Percentiles rank a stretch among this genome's conserved stretches.
These are phyloP conservation scores for Phytophthora fragariae DNA, from an alignment of 352 stramenopile species.

Conservation along the genomic window DNA sequence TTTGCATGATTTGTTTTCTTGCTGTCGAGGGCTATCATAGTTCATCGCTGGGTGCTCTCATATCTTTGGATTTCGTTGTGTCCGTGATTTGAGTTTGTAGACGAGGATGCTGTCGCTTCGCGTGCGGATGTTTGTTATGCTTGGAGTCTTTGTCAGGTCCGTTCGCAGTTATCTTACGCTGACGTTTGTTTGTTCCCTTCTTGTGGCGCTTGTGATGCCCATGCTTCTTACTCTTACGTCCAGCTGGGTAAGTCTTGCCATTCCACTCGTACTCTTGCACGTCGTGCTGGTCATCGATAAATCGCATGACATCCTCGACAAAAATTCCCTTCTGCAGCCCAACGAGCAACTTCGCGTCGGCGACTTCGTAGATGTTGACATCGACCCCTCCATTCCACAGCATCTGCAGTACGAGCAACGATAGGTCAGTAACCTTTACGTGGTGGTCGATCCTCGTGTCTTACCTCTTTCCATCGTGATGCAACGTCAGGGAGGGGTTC, in stretches of 20 bases:
- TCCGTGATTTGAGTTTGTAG: slow-evolving; percentile 5
- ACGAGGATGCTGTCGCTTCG: slow-evolving; percentile 1
- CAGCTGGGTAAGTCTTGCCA: slow-evolving; percentile 42
- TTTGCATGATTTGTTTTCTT: slow-evolving; percentile 1
- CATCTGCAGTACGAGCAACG: slow-evolving; percentile 45
- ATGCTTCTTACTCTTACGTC: slow-evolving; percentile 9
- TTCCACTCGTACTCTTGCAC: slow-evolving; percentile 78
- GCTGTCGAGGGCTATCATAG: slow-evolving; percentile 35
- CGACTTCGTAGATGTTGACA: slow-evolving; percentile 76
- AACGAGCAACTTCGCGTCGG: slow-evolving; percentile 59
- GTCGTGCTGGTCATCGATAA: slow-evolving; percentile 61
- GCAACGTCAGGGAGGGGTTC: slow-evolving; percentile 56
- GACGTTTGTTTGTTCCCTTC: slow-evolving; percentile 17
- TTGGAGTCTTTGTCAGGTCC: slow-evolving; percentile 12
- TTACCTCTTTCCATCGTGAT: slow-evolving; percentile 80
- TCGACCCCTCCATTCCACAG: slow-evolving; percentile 79
- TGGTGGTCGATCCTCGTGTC: neutral
- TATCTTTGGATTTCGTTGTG: slow-evolving; percentile 1
- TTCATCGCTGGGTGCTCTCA: slow-evolving; percentile 31
- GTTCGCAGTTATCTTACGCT: slow-evolving; percentile 12
- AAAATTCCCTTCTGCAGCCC: slow-evolving; percentile 73
- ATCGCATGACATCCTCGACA: slow-evolving; percentile 51
- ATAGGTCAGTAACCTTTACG: slow-evolving; percentile 1
- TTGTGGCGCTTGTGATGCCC: slow-evolving; percentile 15
- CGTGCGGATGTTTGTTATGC: neutral